phyloP scores from a whole-genome alignment of 2,329 filamentous ascomycete species.

The Exophiala sideris region DNA sequence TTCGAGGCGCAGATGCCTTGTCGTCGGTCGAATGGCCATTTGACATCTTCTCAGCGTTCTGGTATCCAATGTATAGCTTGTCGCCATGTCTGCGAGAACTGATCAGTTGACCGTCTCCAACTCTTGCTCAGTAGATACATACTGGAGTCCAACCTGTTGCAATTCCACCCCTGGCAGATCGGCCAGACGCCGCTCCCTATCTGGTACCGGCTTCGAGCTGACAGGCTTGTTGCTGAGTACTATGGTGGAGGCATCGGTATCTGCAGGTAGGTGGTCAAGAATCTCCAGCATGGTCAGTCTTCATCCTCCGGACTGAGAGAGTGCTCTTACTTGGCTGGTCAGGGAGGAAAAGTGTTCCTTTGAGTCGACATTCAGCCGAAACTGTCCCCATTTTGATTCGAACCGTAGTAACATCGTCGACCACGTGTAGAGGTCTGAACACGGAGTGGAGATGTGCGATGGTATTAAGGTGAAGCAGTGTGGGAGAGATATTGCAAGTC shows the following conservation, averaged over 20 bases:
- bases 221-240: constrained; percentile 60
- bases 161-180: constrained; percentile 55
- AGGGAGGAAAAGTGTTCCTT: constrained; percentile 66
- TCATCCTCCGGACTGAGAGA: neutral
- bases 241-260: constrained; percentile 54
- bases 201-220: constrained; percentile 42
- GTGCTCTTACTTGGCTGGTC: constrained; percentile 42
- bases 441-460: neutral
- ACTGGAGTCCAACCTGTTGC: constrained; percentile 57
- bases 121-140: constrained; percentile 26
- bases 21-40: constrained; percentile 46
- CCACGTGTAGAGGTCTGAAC: neutral
- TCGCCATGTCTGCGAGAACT: constrained; percentile 71
- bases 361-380: constrained; percentile 74
- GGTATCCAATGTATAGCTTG: constrained; percentile 81
- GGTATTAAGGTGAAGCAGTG: neutral
- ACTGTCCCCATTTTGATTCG: constrained; percentile 87
- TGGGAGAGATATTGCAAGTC: neutral
- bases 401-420: constrained; percentile 74
- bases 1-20: constrained; percentile 49
- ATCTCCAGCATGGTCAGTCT: constrained; percentile 39
- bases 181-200: constrained; percentile 53
- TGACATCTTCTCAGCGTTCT: constrained; percentile 52
- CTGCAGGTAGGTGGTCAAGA: constrained; percentile 57
- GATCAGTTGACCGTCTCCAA: constrained; percentile 11